These are phyloP conservation scores for Emericellopsis cladophorae DNA, from an alignment of 2,329 filamentous ascomycete genomes.

Conservation along the genomic window DNA sequence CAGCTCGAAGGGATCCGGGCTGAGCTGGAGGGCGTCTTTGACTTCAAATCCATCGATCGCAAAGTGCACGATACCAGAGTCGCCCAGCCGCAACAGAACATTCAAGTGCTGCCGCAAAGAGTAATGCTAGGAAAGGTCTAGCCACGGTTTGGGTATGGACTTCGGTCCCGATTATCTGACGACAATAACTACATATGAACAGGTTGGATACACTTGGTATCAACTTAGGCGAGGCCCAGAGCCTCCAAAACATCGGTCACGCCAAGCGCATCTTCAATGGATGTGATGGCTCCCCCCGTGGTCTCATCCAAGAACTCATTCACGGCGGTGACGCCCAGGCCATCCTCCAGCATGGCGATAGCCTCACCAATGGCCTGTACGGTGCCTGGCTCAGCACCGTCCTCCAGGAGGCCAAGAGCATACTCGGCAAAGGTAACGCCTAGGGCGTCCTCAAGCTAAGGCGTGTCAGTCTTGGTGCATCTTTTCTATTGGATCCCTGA, in stretches of 20 bases:
- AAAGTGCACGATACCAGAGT: slow-evolving; percentile 39
- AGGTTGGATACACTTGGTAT: neutral
- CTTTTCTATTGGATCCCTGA: too few relatives aligned
- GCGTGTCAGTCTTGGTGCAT: neutral
- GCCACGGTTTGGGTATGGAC: neutral
- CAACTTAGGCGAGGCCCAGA: slow-evolving; percentile 4
- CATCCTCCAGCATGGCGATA: slow-evolving; percentile 9
- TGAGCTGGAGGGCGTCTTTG: slow-evolving; percentile 38
- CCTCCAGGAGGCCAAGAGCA: slow-evolving; percentile 8
- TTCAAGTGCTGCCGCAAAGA: slow-evolving; percentile 24
- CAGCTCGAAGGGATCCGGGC: slow-evolving; percentile 30
- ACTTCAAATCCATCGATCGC: slow-evolving; percentile 38
- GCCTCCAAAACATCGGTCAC: slow-evolving; percentile 6
- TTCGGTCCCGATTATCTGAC: too few relatives aligned
- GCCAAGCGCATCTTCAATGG: slow-evolving; percentile 8
- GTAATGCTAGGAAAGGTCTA: slow-evolving; percentile 17
- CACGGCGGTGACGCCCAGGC: slow-evolving; percentile 8
- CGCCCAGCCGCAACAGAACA: slow-evolving; percentile 20
- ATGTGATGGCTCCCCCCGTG: slow-evolving; percentile 7
- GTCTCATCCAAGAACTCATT: slow-evolving; percentile 8
- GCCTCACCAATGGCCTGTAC: slow-evolving; percentile 10
- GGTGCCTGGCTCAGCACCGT: slow-evolving; percentile 4
- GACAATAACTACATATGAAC: neutral
- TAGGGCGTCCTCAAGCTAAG: slow-evolving; percentile 7
- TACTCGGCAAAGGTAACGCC: slow-evolving; percentile 8